Conservation (phyloP, 176 grass and related monocot genomes). For the Oryza rufipogon region DNA sequence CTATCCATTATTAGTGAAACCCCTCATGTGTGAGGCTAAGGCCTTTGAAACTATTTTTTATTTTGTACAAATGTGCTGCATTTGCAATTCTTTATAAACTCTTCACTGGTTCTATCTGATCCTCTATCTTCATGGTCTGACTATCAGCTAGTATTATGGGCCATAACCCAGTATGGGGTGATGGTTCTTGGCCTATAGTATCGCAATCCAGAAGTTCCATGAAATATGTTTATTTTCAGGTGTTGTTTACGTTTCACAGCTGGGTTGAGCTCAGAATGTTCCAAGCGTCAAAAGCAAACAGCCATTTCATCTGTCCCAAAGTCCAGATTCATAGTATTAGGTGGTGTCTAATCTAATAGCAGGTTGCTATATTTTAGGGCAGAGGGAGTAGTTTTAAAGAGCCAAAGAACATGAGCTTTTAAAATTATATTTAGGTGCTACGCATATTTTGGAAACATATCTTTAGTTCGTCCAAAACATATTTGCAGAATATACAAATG, state of each 20-base stretch:
- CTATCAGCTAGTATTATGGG: background rate
- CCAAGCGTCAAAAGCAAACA: background rate
- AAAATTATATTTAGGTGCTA: background rate
- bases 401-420: conserved; percentile 2
- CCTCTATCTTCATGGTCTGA: background rate
- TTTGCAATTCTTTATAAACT: conserved; percentile 15
- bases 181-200: background rate
- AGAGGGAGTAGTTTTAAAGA: background rate
- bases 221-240: background rate
- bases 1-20: conserved; percentile 30
- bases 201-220: background rate
- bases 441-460: background rate
- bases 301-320: background rate
- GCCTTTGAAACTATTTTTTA: conserved; percentile 18
- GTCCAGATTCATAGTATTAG: no score
- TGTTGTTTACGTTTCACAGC: background rate
- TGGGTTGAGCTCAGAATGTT: background rate
- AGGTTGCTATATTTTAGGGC: no score
- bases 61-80: conserved; percentile 1
- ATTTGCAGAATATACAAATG: conserved; percentile 7
- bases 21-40: conserved; percentile 14
- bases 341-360: no score
- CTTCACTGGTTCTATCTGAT: background rate
- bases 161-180: background rate
- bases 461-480: conserved; percentile 4